A percentile compares a stretch with the other conserved stretches of the same genome.
These are phyloP conservation scores for Xylaria venustula DNA, from an alignment of 495 filamentous ascomycete species.

Conservation along the genomic window DNA sequence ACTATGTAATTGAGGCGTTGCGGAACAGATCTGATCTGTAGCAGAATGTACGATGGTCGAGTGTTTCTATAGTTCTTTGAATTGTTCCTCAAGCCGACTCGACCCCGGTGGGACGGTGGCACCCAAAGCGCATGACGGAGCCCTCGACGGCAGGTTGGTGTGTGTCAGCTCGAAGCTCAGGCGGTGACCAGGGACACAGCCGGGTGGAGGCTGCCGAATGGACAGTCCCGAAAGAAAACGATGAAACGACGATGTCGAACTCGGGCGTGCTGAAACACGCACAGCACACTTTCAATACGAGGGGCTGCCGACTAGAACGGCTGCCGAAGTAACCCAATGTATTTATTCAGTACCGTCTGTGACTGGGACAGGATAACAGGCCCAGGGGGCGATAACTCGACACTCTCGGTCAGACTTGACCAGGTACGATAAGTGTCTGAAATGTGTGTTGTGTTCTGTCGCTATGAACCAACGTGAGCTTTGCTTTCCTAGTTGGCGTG, in stretches of 20 bases:
- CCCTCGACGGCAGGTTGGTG: constrained; percentile 2
- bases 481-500: background rate
- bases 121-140: constrained; percentile 12
- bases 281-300: background rate
- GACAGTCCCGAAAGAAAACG: background rate
- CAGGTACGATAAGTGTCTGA: background rate
- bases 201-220: background rate
- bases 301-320: background rate
- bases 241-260: constrained; percentile 2
- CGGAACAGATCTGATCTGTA: background rate
- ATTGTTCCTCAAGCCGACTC: constrained; percentile 20
- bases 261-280: constrained; percentile 5
- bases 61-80: constrained; percentile 8
- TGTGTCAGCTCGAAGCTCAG: background rate
- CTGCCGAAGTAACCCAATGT: background rate
- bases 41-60: constrained; percentile 8
- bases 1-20: background rate
- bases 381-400: background rate
- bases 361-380: background rate
- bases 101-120: constrained; percentile 9
- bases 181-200: background rate
- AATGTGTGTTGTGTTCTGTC: background rate
- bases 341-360: background rate
- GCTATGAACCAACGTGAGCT: background rate
- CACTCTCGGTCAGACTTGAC: background rate